Conservation (phyloP, 495 filamentous ascomycete species). For the Neurospora hispaniola region DNA sequence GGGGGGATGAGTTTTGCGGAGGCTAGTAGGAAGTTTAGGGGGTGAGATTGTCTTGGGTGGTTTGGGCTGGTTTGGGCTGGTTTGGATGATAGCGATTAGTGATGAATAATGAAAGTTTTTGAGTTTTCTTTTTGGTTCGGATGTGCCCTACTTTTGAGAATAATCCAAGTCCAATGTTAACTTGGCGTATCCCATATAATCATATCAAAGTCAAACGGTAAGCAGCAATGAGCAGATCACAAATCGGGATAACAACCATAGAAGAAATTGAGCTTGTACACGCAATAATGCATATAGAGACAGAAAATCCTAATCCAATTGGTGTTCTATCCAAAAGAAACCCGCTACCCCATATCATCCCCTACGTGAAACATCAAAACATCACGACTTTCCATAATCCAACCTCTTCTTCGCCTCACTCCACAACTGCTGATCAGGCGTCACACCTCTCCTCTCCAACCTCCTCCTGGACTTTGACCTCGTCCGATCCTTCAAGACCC, state of each 20-base stretch:
- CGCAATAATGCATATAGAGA: background rate
- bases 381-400: background rate
- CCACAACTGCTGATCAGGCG: background rate
- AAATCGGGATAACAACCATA: background rate
- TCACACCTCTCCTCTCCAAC: background rate
- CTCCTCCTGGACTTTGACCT: background rate
- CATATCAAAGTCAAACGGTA: background rate
- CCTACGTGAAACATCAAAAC: background rate
- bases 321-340: background rate
- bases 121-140: no score
- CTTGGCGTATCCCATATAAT: background rate
- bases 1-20: conserved; percentile 42
- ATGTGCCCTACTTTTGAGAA: background rate
- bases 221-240: background rate
- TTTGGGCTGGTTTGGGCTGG: no score
- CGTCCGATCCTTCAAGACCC: background rate
- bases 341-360: background rate
- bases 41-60: background rate
- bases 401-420: background rate
- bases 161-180: background rate
- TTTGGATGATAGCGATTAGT: background rate
- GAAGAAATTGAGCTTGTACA: background rate
- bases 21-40: conserved; percentile 38
- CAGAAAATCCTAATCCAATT: background rate
- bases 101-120: background rate